Evolutionary conservation across 108 stramenopile genomes (phyloP).

Genomic region (Epithemia pelagica): DNA sequence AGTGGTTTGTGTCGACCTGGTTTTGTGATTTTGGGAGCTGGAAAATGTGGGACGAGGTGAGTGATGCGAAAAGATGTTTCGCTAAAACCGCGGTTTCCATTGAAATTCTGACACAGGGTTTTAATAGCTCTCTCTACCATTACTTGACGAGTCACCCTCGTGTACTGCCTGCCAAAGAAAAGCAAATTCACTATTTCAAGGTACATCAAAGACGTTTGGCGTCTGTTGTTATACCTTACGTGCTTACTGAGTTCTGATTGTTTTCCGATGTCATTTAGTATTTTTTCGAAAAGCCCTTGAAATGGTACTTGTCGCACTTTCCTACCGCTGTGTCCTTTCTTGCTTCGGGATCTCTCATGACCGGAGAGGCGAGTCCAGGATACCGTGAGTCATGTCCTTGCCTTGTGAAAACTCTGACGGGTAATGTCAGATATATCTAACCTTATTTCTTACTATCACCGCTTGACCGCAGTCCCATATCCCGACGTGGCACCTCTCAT

Average conservation of each 20-base stretch:
- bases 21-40: slow-evolving; percentile 80
- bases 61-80: neutral
- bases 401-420: neutral
- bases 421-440: neutral
- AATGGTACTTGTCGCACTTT: slow-evolving; percentile 76
- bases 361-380: slow-evolving; percentile 82
- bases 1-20: slow-evolving; percentile 72
- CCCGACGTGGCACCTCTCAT: slow-evolving; percentile 24
- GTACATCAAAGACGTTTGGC: slow-evolving; percentile 18
- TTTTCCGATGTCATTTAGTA: too few relatives aligned
- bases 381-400: slow-evolving; percentile 20
- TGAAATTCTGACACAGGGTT: neutral
- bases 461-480: slow-evolving; percentile 31
- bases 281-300: slow-evolving; percentile 24
- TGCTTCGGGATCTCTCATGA: slow-evolving; percentile 67
- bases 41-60: slow-evolving; percentile 82
- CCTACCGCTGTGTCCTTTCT: slow-evolving; percentile 58
- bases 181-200: slow-evolving; percentile 83
- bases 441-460: neutral
- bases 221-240: too few relatives aligned
- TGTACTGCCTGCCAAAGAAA: slow-evolving; percentile 65
- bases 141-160: slow-evolving; percentile 75
- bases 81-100: neutral
- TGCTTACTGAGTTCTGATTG: too few relatives aligned
- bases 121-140: slow-evolving; percentile 55